Evolutionary conservation across 148 eudicot species (phyloP).

Genomic region (Persicaria tinctoria): DNA sequence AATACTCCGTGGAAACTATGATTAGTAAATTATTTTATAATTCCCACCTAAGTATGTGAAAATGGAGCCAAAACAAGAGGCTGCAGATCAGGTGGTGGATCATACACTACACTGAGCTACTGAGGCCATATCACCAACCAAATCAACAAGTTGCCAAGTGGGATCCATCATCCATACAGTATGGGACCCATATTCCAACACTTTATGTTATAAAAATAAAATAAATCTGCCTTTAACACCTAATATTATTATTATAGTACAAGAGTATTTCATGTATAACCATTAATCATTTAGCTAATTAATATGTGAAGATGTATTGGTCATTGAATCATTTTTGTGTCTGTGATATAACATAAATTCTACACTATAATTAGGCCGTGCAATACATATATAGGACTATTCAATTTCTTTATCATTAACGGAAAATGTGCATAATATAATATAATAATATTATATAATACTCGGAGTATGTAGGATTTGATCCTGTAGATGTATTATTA

Average conservation of each 20-base stretch:
- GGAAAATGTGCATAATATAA: neutral
- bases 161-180: neutral
- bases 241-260: neutral
- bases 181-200: neutral
- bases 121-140: neutral
- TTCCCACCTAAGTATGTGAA: no score
- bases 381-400: neutral
- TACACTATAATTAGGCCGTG: neutral
- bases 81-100: neutral
- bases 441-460: no score
- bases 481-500: neutral
- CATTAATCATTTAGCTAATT: neutral
- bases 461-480: neutral
- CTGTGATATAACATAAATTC: neutral
- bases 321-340: neutral
- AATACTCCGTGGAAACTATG: no score
- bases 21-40: no score
- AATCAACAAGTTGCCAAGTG: constrained; percentile 6
- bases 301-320: neutral
- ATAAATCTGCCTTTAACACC: neutral
- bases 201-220: neutral
- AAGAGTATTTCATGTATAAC: neutral
- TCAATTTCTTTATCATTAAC: neutral
- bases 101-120: no score
- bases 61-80: neutral